Percentiles rank a stretch among this genome's conserved stretches.
Evolutionary conservation across 805 yeast species (phyloP).

Genomic region (Hyphopichia homilentoma): DNA sequence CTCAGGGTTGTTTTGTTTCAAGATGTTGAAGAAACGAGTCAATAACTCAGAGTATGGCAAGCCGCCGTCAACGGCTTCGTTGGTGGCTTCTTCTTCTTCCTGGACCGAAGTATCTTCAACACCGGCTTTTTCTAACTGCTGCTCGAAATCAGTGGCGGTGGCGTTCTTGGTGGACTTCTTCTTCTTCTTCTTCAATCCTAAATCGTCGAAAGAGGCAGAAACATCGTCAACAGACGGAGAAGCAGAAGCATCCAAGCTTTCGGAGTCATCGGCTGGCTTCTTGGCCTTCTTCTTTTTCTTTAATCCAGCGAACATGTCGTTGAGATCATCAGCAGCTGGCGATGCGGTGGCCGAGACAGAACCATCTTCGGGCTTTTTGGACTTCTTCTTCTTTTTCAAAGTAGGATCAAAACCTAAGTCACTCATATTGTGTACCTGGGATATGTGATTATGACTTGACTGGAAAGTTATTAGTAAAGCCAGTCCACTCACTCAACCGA

Average conservation of each 20-base stretch:
- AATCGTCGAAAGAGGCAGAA: conserved; percentile 35
- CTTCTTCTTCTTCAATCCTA: conserved; percentile 70
- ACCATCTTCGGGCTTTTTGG: conserved; percentile 42
- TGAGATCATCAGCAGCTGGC: conserved; percentile 36
- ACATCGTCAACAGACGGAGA: conserved; percentile 30
- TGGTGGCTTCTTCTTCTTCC: conserved; percentile 19
- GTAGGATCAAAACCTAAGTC: conserved; percentile 71
- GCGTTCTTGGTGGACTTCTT: conserved; percentile 54
- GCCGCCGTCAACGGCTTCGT: conserved; percentile 43
- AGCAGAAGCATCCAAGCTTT: conserved; percentile 14
- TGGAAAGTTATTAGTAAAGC: not conserved
- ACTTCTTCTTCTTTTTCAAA: conserved; percentile 77
- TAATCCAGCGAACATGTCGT: conserved; percentile 69
- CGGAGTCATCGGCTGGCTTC: conserved; percentile 24
- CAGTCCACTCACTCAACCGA: too few relatives aligned
- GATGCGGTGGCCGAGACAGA: conserved; percentile 19
- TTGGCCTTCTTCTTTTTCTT: conserved; percentile 77
- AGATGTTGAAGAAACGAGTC: conserved; percentile 78
- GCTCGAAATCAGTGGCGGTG: conserved; percentile 79
- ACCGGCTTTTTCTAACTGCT: conserved; percentile 88
- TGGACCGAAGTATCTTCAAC: conserved; percentile 45
- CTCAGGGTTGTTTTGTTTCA: conserved; percentile 94
- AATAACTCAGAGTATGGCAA: conserved; percentile 74
- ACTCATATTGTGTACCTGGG: conserved; percentile 31
- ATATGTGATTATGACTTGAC: too few relatives aligned